Base-by-base conservation (phyloP, 345 rosid species). In the Camelina sativa region DNA sequence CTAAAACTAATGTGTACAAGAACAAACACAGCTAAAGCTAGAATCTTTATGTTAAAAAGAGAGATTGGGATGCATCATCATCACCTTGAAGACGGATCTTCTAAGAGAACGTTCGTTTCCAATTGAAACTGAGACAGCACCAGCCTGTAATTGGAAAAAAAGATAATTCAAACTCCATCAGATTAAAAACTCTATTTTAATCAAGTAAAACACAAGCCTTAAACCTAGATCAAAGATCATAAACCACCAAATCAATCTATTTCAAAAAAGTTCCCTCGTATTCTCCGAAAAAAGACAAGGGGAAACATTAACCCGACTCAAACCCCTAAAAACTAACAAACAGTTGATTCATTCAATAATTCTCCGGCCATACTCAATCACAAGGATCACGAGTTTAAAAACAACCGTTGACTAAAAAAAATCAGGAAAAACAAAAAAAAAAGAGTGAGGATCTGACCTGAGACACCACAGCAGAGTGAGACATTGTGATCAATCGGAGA, bases 51-150 rank as follows among this genome's bases (percentile, higher is more conserved):
- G 35, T 15, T 23, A 47, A 6, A 64, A 16, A 12, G 53, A 72
- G 63, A 52, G 70, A 62, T 23, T n/a, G 6, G 6, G 57, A 63
- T 37, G 61, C n/a, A 71, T 63, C 60, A 76, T 76, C 80, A 71
- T 63, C 60, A 76, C 80, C 80, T 71, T 76, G 67, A 76, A 71
- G 71, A 70, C 17, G n/a, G 76, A 71, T 76, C 80, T 70, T 71
- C 20, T 28, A 57, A 56, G 67, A 57, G 80, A 71, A 71, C 19
- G 67, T 56, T 76, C 72, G 38, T 64, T 76, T 5, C 76, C 80
- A 19, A 57, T 7, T 37, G 80, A 65, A 70, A 76, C 72, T 46
- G 80, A 64, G 60, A 76, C 34, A 76, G 80, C 71, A 63, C 61
- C 66, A 69, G 71, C 75, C 80, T 76, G 25, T 12, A 61, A 28